Conservation (phyloP, 179 eudicot genomes). For the Amaranthus tricolor region DNA sequence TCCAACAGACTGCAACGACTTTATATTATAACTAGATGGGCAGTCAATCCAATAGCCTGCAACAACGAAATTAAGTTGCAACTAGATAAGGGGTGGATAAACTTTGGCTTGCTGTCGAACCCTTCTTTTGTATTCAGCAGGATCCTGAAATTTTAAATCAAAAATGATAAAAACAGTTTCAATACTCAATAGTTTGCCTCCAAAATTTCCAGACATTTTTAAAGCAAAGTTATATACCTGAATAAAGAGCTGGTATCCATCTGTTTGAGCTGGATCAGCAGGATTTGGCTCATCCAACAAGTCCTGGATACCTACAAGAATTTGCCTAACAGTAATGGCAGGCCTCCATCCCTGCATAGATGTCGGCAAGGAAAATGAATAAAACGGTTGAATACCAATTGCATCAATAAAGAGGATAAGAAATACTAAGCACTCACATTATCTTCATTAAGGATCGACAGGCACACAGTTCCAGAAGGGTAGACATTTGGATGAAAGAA, state of each 20-base stretch:
- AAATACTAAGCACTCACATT: slow-evolving; percentile 48
- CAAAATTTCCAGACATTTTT: no score
- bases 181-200: not conserved
- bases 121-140: slow-evolving; percentile 33
- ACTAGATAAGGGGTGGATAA: slow-evolving; percentile 33
- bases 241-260: slow-evolving; percentile 41
- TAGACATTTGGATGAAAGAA: slow-evolving; percentile 83
- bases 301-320: slow-evolving; percentile 47
- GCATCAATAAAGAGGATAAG: not conserved
- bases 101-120: slow-evolving; percentile 42
- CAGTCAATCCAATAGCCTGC: not conserved
- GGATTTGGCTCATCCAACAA: slow-evolving; percentile 46
- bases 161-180: not conserved
- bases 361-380: not conserved
- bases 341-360: no score
- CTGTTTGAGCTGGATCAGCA: slow-evolving; percentile 41
- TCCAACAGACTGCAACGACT: no score
- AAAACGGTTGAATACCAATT: not conserved
- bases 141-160: slow-evolving; percentile 23
- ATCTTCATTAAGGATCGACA: slow-evolving; percentile 77
- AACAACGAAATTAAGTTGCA: not conserved
- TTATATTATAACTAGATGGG: no score
- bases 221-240: slow-evolving; percentile 23
- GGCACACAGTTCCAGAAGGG: slow-evolving; percentile 80
- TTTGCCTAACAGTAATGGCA: not conserved